phyloP scores from a whole-genome alignment of 805 yeast species.

The Saturnispora ahearnii region DNA sequence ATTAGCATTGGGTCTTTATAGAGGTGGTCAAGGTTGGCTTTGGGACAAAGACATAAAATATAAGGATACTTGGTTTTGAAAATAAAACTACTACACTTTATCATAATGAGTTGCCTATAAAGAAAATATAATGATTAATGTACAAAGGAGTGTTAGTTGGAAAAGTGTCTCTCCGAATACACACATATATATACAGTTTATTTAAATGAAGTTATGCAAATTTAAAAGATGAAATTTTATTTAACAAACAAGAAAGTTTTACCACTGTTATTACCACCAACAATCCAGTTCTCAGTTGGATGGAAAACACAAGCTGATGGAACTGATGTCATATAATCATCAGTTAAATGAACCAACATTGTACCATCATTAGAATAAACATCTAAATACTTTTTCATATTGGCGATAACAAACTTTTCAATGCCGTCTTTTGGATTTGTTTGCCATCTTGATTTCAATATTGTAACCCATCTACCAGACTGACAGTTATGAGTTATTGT shows the following conservation, averaged over 20 bases:
- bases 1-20: constrained; percentile 46
- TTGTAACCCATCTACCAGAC: constrained; percentile 95
- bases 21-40: constrained; percentile 57
- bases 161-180: neutral
- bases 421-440: constrained; percentile 54
- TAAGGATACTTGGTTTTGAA: constrained; percentile 10
- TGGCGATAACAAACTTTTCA: constrained; percentile 84
- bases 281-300: constrained; percentile 80
- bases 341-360: constrained; percentile 64
- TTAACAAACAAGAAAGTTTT: constrained; percentile 54
- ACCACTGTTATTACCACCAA: constrained; percentile 93
- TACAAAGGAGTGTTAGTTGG: neutral
- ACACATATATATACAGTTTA: neutral
- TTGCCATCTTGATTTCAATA: constrained; percentile 85
- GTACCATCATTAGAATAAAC: constrained; percentile 69
- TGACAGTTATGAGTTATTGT: constrained; percentile 85
- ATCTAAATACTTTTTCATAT: constrained; percentile 85
- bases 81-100: too few species aligned
- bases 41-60: constrained; percentile 35
- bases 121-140: neutral
- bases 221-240: neutral
- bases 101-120: neutral
- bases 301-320: constrained; percentile 87
- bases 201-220: neutral
- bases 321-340: constrained; percentile 64